Evolutionary conservation across 768 basidiomycete genomes (phyloP).

Genomic region (Rickenella mellea): DNA sequence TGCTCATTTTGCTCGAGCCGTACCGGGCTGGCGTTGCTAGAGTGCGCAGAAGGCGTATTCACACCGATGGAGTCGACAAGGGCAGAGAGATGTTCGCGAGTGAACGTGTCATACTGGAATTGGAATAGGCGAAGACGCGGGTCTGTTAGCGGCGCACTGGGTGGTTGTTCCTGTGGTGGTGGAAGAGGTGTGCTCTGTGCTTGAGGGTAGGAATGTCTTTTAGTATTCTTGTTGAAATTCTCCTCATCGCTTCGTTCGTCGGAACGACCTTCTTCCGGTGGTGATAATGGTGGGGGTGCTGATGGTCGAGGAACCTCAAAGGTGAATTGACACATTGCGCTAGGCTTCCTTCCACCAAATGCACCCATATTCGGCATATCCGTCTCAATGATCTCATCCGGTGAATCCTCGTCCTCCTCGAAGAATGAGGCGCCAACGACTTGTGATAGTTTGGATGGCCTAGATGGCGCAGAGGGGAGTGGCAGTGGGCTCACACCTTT

Average conservation of each 20-base stretch:
- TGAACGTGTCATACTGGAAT: constrained; percentile 94
- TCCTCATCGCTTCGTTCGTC: too few species aligned
- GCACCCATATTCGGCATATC: constrained; percentile 37
- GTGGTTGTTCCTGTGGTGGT: constrained; percentile 22
- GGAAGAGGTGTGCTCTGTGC: constrained; percentile 52
- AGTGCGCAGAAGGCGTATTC: constrained; percentile 53
- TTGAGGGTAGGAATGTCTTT: constrained; percentile 33
- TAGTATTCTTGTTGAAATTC: not conserved
- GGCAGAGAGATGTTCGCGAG: constrained; percentile 86
- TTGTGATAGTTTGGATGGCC: constrained; percentile 13
- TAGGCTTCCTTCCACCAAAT: constrained; percentile 33
- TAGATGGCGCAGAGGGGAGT: constrained; percentile 25
- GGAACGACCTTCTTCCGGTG: too few species aligned
- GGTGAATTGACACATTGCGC: constrained; percentile 58
- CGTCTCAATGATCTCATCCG: constrained; percentile 38
- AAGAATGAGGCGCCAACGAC: constrained; percentile 3
- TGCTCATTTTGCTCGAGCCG: constrained; percentile 34
- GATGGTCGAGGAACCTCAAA: constrained; percentile 52
- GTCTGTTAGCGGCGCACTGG: constrained; percentile 41
- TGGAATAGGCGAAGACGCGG: constrained; percentile 82
- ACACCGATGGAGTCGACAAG: constrained; percentile 93
- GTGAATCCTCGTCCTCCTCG: constrained; percentile 6
- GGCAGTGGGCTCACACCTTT: not conserved
- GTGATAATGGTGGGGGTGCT: constrained; percentile 6
- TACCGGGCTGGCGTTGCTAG: constrained; percentile 36